These are phyloP conservation scores for Entomortierella beljakovae DNA, from an alignment of 192 early-diverging fungal species.

Conservation along the genomic window DNA sequence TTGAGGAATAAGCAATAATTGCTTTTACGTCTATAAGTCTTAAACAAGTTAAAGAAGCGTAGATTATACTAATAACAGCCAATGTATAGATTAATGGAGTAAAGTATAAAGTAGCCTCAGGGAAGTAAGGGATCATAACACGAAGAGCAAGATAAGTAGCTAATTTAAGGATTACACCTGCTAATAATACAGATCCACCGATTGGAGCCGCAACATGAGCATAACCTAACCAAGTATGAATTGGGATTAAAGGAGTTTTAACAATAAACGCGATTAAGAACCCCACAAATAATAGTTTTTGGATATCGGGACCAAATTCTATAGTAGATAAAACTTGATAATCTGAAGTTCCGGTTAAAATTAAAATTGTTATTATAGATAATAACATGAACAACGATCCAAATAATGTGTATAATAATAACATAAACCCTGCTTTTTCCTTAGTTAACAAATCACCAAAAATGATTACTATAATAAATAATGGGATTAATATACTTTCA, in stretches of 20 bases:
- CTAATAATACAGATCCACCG: constrained; percentile 62
- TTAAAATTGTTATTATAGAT: constrained; percentile 8
- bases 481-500: constrained; percentile 38
- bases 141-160: constrained; percentile 77
- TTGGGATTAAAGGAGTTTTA: constrained; percentile 8
- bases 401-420: constrained; percentile 35
- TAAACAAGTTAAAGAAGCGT: constrained; percentile 78
- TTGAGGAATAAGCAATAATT: constrained; percentile 79
- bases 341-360: constrained; percentile 12
- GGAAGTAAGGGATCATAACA: constrained; percentile 75
- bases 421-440: constrained; percentile 16
- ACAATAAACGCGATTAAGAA: constrained; percentile 3
- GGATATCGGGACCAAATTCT: constrained; percentile 1
- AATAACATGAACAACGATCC: constrained; percentile 23
- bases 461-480: constrained; percentile 56
- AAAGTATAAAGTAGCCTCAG: constrained; percentile 77
- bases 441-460: constrained; percentile 27
- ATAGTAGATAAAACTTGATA: constrained; percentile 11
- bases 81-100: constrained; percentile 77
- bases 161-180: constrained; percentile 77
- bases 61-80: constrained; percentile 77
- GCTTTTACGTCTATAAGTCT: constrained; percentile 80
- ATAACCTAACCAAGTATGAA: not conserved
- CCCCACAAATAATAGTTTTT: constrained; percentile 6
- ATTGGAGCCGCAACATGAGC: not conserved